Evolutionary conservation across 78 protist genomes (phyloP).

Genomic region (Dictyostelium firmibasis): DNA sequence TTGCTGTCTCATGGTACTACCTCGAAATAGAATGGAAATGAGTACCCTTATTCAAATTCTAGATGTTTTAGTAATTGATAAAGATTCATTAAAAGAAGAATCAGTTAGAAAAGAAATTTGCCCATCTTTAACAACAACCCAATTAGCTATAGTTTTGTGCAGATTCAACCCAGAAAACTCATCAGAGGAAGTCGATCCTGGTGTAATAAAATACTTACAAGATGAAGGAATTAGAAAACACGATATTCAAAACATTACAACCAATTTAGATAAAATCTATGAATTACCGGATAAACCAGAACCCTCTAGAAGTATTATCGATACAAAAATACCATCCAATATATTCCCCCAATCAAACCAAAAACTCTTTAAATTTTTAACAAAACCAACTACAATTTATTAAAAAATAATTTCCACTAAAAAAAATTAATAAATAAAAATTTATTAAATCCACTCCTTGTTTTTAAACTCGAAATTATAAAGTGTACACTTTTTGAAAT

Average conservation of each 20-base stretch:
- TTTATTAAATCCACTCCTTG: no score
- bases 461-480: no score
- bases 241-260: slow-evolving; percentile 19
- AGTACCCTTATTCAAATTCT: slow-evolving; percentile 11
- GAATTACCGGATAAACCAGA: slow-evolving; percentile 53
- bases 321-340: slow-evolving; percentile 20
- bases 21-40: slow-evolving; percentile 50
- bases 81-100: slow-evolving; percentile 36
- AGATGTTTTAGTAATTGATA: slow-evolving; percentile 59
- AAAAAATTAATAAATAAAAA: background rate
- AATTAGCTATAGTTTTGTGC: slow-evolving; percentile 37
- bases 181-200: slow-evolving; percentile 61
- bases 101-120: slow-evolving; percentile 47
- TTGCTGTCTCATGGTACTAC: no score
- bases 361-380: slow-evolving; percentile 4
- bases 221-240: slow-evolving; percentile 71
- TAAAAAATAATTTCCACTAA: no score
- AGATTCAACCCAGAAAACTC: background rate
- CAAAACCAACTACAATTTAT: background rate
- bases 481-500: no score
- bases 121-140: slow-evolving; percentile 43
- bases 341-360: slow-evolving; percentile 10
- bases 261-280: slow-evolving; percentile 21
- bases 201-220: slow-evolving; percentile 38
- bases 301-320: slow-evolving; percentile 37